A percentile compares a stretch with the other conserved stretches of the same genome.
These are phyloP conservation scores for Arthrobotrys sphaeroides DNA, from an alignment of 2,329 filamentous ascomycete genomes.

Conservation along the genomic window DNA sequence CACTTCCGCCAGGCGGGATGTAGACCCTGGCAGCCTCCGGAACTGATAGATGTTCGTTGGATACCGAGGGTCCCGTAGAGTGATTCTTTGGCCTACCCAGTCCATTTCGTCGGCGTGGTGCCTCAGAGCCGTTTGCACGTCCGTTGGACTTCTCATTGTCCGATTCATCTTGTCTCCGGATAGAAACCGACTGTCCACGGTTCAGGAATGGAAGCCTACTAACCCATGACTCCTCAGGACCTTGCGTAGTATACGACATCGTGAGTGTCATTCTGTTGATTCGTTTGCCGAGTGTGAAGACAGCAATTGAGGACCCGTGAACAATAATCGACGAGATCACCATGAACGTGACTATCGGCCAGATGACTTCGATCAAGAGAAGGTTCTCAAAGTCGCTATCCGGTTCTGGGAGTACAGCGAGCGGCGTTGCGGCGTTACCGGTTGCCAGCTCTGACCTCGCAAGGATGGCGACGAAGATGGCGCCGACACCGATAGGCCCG, in stretches of 20 bases:
- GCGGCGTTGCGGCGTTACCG: slow-evolving; percentile 74
- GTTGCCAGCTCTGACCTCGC: slow-evolving; percentile 90
- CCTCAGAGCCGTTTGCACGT: slow-evolving; percentile 88
- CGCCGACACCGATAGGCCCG: slow-evolving; percentile 94
- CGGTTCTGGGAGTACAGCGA: slow-evolving; percentile 69
- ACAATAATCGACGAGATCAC: slow-evolving; percentile 94
- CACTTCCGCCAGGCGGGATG: slow-evolving; percentile 45
- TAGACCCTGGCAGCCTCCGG: slow-evolving; percentile 39
- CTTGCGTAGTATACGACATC: slow-evolving; percentile 91
- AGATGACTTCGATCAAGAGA: slow-evolving; percentile 82
- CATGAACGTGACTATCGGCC: slow-evolving; percentile 94
- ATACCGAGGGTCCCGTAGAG: slow-evolving; percentile 61
- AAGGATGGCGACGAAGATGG: slow-evolving; percentile 92
- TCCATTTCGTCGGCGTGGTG: slow-evolving; percentile 67
- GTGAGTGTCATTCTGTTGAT: slow-evolving; percentile 80
- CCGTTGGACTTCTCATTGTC: slow-evolving; percentile 77
- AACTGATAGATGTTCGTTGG: slow-evolving; percentile 57
- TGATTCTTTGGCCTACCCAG: slow-evolving; percentile 62
- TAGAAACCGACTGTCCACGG: slow-evolving; percentile 82
- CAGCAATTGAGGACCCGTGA: slow-evolving; percentile 96
- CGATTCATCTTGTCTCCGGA: slow-evolving; percentile 72
- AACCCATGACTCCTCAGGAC: slow-evolving; percentile 96
- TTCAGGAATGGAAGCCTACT: slow-evolving; percentile 83
- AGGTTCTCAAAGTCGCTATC: slow-evolving; percentile 69
- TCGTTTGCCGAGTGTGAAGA: slow-evolving; percentile 95